Evolutionary conservation across 2,329 filamentous ascomycete species (phyloP).

Genomic region (Nigrospora oryzae): DNA sequence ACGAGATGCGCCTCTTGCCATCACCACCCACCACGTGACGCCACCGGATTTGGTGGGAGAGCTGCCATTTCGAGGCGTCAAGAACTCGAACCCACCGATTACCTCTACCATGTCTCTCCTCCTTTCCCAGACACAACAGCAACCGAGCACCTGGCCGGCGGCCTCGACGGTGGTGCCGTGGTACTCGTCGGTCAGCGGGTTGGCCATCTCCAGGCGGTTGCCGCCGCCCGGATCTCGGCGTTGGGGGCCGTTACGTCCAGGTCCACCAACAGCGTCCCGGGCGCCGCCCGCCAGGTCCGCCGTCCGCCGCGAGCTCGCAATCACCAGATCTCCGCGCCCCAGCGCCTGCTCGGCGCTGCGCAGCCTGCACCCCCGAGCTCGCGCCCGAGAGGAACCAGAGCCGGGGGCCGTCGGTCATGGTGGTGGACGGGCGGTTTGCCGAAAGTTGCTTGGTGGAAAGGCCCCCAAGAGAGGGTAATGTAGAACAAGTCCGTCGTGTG

Average conservation of each 20-base stretch:
- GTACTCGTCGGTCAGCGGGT: slow-evolving; percentile 23
- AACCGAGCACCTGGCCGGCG: slow-evolving; percentile 20
- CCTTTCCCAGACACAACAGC: no score
- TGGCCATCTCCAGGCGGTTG: slow-evolving; percentile 11
- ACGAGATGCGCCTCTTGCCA: no score
- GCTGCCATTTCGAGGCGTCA: no score
- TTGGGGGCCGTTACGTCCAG: slow-evolving; percentile 38
- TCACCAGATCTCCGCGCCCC: slow-evolving; percentile 35
- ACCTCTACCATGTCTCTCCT: no score
- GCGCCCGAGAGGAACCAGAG: slow-evolving; percentile 47
- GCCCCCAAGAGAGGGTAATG: no score
- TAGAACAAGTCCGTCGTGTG: no score
- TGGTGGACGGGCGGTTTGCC: neutral
- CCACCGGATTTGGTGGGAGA: no score
- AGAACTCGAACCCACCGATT: no score
- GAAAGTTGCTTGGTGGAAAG: no score
- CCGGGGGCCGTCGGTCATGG: neutral
- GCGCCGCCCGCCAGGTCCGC: slow-evolving; percentile 25
- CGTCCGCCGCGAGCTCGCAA: slow-evolving; percentile 38
- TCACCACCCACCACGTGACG: no score
- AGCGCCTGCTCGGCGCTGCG: slow-evolving; percentile 34
- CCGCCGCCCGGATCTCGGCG: slow-evolving; percentile 20
- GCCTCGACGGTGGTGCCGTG: slow-evolving; percentile 15
- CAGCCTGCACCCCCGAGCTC: slow-evolving; percentile 41
- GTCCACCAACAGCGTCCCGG: slow-evolving; percentile 31